These are phyloP conservation scores for Helotiales sp. DNA, from an alignment of 2,329 filamentous ascomycete genomes.

Conservation along the genomic window DNA sequence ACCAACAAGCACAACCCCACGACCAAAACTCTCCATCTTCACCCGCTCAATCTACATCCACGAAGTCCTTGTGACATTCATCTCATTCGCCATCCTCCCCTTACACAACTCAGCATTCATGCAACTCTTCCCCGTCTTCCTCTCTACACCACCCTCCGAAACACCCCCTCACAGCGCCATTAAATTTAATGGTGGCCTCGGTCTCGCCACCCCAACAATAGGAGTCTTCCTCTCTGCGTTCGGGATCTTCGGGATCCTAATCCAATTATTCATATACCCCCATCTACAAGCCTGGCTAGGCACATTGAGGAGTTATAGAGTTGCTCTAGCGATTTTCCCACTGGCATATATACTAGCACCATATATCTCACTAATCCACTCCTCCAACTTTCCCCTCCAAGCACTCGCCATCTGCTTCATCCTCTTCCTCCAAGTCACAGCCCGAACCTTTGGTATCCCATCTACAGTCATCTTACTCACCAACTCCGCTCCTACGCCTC, in stretches of 20 bases:
- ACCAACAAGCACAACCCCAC: constrained; percentile 3
- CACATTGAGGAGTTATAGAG: constrained; percentile 64
- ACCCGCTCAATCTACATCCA: constrained; percentile 36
- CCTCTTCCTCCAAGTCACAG: constrained; percentile 67
- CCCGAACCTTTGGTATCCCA: constrained; percentile 66
- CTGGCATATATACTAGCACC: constrained; percentile 69
- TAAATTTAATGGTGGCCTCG: constrained; percentile 67
- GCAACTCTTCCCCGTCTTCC: constrained; percentile 59
- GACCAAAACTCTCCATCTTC: constrained; percentile 21
- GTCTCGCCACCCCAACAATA: constrained; percentile 65
- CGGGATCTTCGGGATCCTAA: constrained; percentile 65
- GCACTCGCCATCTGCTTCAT: constrained; percentile 58
- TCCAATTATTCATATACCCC: constrained; percentile 74
- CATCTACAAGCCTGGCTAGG: constrained; percentile 64
- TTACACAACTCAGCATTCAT: constrained; percentile 67
- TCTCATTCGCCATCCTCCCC: constrained; percentile 68
- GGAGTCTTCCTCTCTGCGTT: constrained; percentile 70
- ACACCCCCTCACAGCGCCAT: constrained; percentile 54
- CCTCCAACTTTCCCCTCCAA: constrained; percentile 41
- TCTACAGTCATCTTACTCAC: constrained; percentile 60
- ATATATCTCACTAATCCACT: constrained; percentile 62
- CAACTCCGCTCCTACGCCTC: constrained; percentile 57
- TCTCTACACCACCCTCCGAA: constrained; percentile 54
- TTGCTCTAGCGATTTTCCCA: constrained; percentile 69
- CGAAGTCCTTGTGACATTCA: constrained; percentile 47